phyloP scores from a whole-genome alignment of 169 alveolate genomes.

The Perkinsus chesapeaki region DNA sequence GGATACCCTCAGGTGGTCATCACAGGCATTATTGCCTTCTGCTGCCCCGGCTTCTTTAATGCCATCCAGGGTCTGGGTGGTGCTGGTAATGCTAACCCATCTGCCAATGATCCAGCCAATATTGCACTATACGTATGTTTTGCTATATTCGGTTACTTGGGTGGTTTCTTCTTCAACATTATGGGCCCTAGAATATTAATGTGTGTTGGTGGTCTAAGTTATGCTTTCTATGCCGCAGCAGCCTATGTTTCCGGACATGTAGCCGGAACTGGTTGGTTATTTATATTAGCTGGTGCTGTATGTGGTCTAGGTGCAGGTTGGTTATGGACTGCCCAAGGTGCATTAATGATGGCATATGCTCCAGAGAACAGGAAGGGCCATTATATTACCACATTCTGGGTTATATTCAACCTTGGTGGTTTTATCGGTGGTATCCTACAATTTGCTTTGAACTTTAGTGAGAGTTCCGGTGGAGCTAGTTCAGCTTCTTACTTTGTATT shows the following conservation, averaged over 20 bases:
- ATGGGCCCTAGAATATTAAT: not conserved
- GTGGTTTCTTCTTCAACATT: slow-evolving; percentile 10
- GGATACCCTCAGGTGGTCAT: slow-evolving; percentile 10
- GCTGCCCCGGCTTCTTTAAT: slow-evolving; percentile 36
- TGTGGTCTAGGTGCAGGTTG: slow-evolving; percentile 32
- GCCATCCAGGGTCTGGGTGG: slow-evolving; percentile 27
- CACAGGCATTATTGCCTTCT: slow-evolving; percentile 26
- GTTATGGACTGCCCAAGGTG: slow-evolving; percentile 40
- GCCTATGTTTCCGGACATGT: not conserved
- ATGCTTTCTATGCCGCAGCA: slow-evolving; percentile 2
- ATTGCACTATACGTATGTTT: slow-evolving; percentile 1
- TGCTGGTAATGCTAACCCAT: slow-evolving; percentile 9
- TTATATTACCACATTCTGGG: slow-evolving; percentile 28
- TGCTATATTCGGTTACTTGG: slow-evolving; percentile 15
- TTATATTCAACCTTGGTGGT: slow-evolving; percentile 38
- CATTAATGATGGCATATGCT: slow-evolving; percentile 36
- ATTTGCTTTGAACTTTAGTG: slow-evolving; percentile 21
- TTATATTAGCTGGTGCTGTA: not conserved
- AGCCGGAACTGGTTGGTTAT: not conserved
- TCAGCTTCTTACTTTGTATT: slow-evolving; percentile 6
- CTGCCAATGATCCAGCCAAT: slow-evolving; percentile 10
- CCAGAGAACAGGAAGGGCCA: slow-evolving; percentile 18
- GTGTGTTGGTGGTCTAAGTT: slow-evolving; percentile 12
- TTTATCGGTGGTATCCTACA: slow-evolving; percentile 30
- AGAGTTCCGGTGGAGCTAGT: slow-evolving; percentile 4